Base-by-base conservation (phyloP, 768 basidiomycete genomes). In the Boletus barrowsii region DNA sequence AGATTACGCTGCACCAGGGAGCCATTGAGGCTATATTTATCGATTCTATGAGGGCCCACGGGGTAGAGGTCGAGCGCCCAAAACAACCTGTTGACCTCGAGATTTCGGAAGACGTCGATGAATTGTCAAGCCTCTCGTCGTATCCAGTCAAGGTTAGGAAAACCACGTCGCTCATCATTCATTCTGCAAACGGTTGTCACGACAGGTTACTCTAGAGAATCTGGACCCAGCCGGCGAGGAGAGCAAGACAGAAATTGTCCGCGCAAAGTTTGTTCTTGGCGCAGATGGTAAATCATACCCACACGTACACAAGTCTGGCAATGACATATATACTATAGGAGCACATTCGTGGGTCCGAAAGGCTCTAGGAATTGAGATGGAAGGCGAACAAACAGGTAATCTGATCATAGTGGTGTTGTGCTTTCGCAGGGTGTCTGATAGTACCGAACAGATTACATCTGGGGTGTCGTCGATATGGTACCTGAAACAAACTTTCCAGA, bases 401-500 rank as follows among this genome's bases (percentile, higher is more conserved):
- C 6, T 13, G 18, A 9, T 10, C 17, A 5, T 10, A 6, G 4
- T 20, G 37, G 18, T 37, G 17, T 3, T 29, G 8, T 32, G 2
- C 26, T 43, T 48, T 17, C 13, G 24, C 30, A 18, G 20, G 13
- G 10, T 47, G 4, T n/a, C 39, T 56, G 4, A 56, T 42, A 1
- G 33, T 30, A 10, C 33, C 22, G 9, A 35, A 76, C 76, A 69
- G 83, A 90, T 51, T 85, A 79, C 56, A 76, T 90, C 20, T 93
- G 90, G 90, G 90, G 90, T 3, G 89, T 45, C 3, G 71, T 90
- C 14, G 89, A 90, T 66, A 74, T 83, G 54, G 61, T 80, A n/a
- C 83, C 84, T 0, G 76, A 83, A 9, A 88, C 87, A 4, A 74
- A 88, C 62, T 87, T 89, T 55, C 88, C 88, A 0, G 87, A 90